phyloP scores from a whole-genome alignment of 2,329 filamentous ascomycete species.

The Neopestalotiopsis rosae region DNA sequence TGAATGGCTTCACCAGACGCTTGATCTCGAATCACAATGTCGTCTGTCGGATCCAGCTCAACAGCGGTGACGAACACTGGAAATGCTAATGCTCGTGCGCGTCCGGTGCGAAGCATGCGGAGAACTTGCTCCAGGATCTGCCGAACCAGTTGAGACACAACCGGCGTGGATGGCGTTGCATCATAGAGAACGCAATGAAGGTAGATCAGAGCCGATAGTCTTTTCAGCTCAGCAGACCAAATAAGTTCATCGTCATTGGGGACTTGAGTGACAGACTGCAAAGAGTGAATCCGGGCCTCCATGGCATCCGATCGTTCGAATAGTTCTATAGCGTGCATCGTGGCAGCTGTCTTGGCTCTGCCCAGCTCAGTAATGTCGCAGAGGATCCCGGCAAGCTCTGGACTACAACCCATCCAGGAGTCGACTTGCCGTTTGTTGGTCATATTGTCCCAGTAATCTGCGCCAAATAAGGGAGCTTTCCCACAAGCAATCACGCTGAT shows the following conservation, averaged over 20 bases:
- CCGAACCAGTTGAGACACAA: constrained; percentile 30
- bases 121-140: constrained; percentile 41
- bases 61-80: constrained; percentile 49
- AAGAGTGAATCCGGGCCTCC: constrained; percentile 35
- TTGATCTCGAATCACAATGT: constrained; percentile 38
- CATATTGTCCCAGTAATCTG: constrained; percentile 49
- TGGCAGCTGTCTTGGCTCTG: constrained; percentile 35
- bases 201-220: constrained; percentile 49
- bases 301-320: constrained; percentile 38
- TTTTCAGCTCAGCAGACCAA: constrained; percentile 46
- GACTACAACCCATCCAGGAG: constrained; percentile 54
- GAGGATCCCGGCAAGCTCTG: constrained; percentile 49
- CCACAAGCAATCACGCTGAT: constrained; percentile 56
- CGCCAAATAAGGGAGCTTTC: constrained; percentile 50
- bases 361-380: constrained; percentile 54
- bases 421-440: constrained; percentile 33
- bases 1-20: constrained; percentile 29
- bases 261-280: constrained; percentile 23
- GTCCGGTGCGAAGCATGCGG: constrained; percentile 37
- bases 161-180: constrained; percentile 44
- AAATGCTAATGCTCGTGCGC: constrained; percentile 43
- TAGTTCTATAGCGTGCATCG: constrained; percentile 39
- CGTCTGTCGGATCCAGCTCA: constrained; percentile 40
- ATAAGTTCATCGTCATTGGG: constrained; percentile 37
- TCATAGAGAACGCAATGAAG: constrained; percentile 50